phyloP scores from a whole-genome alignment of 1,139 yeast genomes.

The Taphrina confusa region DNA sequence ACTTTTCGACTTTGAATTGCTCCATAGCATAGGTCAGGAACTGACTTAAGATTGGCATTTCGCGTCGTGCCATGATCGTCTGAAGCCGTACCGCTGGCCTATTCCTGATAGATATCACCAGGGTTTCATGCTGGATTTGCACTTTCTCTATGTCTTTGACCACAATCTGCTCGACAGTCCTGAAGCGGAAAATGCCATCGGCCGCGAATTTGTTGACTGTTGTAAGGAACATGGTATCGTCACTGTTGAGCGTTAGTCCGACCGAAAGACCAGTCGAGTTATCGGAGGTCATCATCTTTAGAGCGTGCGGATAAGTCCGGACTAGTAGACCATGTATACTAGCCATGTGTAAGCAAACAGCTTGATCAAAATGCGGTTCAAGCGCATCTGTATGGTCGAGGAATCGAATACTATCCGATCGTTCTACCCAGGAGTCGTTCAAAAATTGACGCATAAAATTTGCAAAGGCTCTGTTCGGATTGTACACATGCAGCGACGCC shows the following conservation, averaged over 20 bases:
- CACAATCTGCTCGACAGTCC: background rate
- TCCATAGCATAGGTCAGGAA: background rate
- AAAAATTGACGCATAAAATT: background rate
- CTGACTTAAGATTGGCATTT: background rate
- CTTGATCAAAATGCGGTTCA: constrained; percentile 5
- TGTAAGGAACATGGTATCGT: background rate
- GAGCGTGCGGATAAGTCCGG: constrained; percentile 3
- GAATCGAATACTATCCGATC: background rate
- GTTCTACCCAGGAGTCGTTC: background rate
- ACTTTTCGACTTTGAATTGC: background rate
- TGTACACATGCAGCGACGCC: constrained; percentile 6
- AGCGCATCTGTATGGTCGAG: constrained; percentile 8
- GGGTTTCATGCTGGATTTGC: background rate
- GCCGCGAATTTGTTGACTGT: background rate
- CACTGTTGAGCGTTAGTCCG: constrained; percentile 3
- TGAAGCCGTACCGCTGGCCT: background rate
- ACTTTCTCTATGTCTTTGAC: background rate
- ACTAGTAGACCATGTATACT: background rate
- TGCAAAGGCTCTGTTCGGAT: constrained; percentile 1
- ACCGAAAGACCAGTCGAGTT: background rate
- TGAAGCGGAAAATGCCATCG: background rate
- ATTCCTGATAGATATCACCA: background rate
- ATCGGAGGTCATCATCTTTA: background rate
- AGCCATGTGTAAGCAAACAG: background rate
- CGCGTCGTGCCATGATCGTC: background rate